Conservation (phyloP, 306 rosid species). For the Canavalia ensiformis region DNA sequence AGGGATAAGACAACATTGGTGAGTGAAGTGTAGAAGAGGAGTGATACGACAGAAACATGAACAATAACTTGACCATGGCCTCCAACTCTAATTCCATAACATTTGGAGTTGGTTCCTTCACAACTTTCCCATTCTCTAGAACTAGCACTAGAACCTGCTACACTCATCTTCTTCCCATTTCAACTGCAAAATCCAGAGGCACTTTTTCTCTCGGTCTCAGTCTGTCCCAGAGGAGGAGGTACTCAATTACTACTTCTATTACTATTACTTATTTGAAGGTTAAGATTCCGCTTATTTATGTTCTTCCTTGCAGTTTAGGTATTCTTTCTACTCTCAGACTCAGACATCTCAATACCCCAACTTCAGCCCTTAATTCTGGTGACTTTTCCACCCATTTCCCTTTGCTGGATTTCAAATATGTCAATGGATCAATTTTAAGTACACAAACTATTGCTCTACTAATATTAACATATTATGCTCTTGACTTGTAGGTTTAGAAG, state of each 20-base stretch:
- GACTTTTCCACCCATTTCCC: not conserved
- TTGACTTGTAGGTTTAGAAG: conserved; percentile 72
- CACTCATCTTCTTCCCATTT: conserved; percentile 5
- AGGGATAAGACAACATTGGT: conserved; percentile 38
- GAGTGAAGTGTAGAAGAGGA: not conserved
- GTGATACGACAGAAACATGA: not conserved
- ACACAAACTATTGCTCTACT: not conserved
- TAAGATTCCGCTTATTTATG: not conserved
- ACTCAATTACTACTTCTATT: not conserved
- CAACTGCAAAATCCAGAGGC: conserved; percentile 39
- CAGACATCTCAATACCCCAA: conserved; percentile 25
- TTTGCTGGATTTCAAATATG: conserved; percentile 1
- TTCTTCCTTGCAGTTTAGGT: conserved; percentile 36
- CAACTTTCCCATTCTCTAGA: not conserved
- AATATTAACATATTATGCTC: not conserved
- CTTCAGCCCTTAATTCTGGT: conserved; percentile 55
- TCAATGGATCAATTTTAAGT: conserved; percentile 19
- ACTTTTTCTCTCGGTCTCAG: conserved; percentile 29
- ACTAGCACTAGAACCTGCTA: conserved; percentile 13
- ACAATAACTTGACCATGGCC: conserved; percentile 3
- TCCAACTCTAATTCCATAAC: conserved; percentile 31
- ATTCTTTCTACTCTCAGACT: conserved; percentile 2
- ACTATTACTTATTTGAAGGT: not conserved
- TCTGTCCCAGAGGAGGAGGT: conserved; percentile 13
- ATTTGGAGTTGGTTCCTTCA: conserved; percentile 43